Evolutionary conservation across 305 asterid genomes (phyloP).

Genomic region (Coffea humblotiana): DNA sequence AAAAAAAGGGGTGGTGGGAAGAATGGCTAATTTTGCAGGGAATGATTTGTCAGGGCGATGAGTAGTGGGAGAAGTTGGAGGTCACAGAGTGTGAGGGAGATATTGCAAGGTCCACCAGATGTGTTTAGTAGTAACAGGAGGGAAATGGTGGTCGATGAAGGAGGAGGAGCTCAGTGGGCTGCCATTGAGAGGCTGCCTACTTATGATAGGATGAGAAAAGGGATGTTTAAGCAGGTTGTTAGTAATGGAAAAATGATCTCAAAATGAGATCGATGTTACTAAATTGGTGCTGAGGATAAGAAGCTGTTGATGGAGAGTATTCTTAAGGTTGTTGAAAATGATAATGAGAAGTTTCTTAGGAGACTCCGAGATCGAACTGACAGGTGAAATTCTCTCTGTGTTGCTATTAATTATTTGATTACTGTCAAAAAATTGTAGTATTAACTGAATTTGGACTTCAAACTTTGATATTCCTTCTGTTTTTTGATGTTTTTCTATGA

Average conservation of each 20-base stretch:
- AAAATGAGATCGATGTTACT: constrained; percentile 55
- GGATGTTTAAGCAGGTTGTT: constrained; percentile 56
- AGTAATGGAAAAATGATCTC: constrained; percentile 46
- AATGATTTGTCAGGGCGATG: constrained; percentile 42
- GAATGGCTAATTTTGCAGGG: constrained; percentile 39
- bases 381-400: constrained; percentile 36
- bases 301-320: constrained; percentile 61
- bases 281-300: constrained; percentile 64
- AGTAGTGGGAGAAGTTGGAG: constrained; percentile 62
- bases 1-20: constrained; percentile 16
- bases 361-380: constrained; percentile 71
- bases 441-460: not conserved
- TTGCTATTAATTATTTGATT: not conserved
- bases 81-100: constrained; percentile 65
- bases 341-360: constrained; percentile 58
- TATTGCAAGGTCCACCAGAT: constrained; percentile 60
- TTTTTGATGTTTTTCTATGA: not conserved
- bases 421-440: not conserved
- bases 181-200: constrained; percentile 84
- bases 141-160: constrained; percentile 61
- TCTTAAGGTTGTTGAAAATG: constrained; percentile 66
- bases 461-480: not conserved
- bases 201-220: constrained; percentile 62
- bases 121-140: constrained; percentile 61
- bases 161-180: constrained; percentile 71